These are phyloP conservation scores for Trichoderma aggressivum DNA, from an alignment of 2,329 filamentous ascomycete species.

Conservation along the genomic window DNA sequence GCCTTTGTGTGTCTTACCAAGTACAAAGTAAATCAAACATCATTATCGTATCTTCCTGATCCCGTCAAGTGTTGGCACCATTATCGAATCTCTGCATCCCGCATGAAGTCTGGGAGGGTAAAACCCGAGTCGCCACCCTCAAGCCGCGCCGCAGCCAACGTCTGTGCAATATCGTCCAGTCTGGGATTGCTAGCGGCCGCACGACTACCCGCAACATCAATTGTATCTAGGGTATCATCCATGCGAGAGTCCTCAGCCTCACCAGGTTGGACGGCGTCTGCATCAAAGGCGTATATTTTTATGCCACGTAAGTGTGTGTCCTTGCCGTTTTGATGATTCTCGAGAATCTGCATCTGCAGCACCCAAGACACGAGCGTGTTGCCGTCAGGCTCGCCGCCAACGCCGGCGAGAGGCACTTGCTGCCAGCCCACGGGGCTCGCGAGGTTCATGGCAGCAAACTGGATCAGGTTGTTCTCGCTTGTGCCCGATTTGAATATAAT, in stretches of 20 bases:
- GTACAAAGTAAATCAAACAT: neutral
- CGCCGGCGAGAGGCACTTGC: slow-evolving; percentile 63
- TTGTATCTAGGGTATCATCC: slow-evolving; percentile 30
- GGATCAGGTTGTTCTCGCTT: slow-evolving; percentile 84
- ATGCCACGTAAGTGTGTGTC: slow-evolving; percentile 95
- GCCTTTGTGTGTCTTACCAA: neutral
- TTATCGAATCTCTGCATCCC: slow-evolving; percentile 42
- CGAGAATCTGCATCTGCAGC: slow-evolving; percentile 83
- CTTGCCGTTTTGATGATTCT: slow-evolving; percentile 99
- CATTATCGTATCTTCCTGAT: neutral
- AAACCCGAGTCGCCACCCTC: slow-evolving; percentile 36
- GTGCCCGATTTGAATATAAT: slow-evolving; percentile 88
- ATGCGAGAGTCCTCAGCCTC: slow-evolving; percentile 35
- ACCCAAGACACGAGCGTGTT: slow-evolving; percentile 84
- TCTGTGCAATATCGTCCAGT: slow-evolving; percentile 30
- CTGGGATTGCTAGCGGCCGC: slow-evolving; percentile 17
- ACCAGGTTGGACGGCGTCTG: slow-evolving; percentile 43
- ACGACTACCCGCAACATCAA: slow-evolving; percentile 20
- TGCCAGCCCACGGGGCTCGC: slow-evolving; percentile 85
- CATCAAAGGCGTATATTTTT: slow-evolving; percentile 70
- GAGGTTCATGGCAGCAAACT: slow-evolving; percentile 78
- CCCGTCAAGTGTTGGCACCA: neutral
- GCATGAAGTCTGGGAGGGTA: slow-evolving; percentile 41
- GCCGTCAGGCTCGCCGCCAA: slow-evolving; percentile 59
- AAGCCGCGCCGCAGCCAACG: slow-evolving; percentile 28